A percentile compares a stretch with the other conserved stretches of the same genome.
Conservation (phyloP, 805 yeast species). For the Danielia reshetovae region DNA sequence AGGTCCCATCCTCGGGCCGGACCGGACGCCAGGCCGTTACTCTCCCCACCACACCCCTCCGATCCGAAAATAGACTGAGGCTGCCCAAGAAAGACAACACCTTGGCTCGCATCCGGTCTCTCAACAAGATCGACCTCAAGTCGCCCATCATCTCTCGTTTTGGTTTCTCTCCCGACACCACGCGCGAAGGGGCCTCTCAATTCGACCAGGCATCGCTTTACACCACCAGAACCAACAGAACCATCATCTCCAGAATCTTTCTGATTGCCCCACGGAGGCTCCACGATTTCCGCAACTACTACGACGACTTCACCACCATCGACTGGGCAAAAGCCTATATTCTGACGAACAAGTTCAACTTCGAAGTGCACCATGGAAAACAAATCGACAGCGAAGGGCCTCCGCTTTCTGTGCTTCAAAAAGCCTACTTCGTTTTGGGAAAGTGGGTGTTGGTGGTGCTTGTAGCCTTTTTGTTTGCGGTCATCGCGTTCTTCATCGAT, state of each 20-base stretch:
- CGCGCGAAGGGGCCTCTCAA: background rate
- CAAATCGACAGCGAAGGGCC: conserved; percentile 11
- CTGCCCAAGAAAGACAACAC: background rate
- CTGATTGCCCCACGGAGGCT: background rate
- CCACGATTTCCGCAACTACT: conserved; percentile 26
- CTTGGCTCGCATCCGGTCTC: conserved; percentile 4
- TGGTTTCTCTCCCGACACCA: background rate
- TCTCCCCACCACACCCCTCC: conserved; percentile 1
- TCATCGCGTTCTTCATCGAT: conserved; percentile 49
- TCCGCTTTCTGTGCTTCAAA: conserved; percentile 19
- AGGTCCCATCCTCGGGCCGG: no score
- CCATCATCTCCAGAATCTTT: background rate
- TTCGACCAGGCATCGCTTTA: background rate
- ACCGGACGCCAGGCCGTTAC: background rate
- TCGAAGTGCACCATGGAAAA: conserved; percentile 31
- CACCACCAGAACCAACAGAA: conserved; percentile 2
- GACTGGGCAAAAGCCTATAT: conserved; percentile 55
- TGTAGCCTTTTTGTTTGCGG: conserved; percentile 43
- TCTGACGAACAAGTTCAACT: conserved; percentile 39
- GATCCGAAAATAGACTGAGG: background rate
- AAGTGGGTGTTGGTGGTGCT: conserved; percentile 49
- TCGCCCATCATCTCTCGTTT: background rate
- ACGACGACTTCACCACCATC: conserved; percentile 58
- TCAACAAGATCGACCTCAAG: conserved; percentile 2
- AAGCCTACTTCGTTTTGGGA: conserved; percentile 34